A percentile compares a stretch with the other conserved stretches of the same genome.
These are phyloP conservation scores for Rosa hybrid DNA, from an alignment of 331 rosid species.

Conservation along the genomic window DNA sequence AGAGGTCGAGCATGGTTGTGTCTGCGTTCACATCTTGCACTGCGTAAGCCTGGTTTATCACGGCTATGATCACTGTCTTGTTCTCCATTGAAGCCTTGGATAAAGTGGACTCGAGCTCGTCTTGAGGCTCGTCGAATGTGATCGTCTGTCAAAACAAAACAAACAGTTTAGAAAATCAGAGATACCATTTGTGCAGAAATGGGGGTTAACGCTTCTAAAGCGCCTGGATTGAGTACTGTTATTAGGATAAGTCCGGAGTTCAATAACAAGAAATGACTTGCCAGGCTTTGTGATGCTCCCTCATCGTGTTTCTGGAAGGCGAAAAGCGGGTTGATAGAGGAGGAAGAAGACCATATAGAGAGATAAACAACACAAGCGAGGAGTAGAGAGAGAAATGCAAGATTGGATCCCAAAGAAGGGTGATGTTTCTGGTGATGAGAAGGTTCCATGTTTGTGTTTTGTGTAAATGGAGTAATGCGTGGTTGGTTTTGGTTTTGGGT, in stretches of 20 bases:
- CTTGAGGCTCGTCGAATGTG: conserved; percentile 13
- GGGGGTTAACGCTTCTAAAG: background rate
- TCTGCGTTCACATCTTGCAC: conserved; percentile 50
- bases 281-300: background rate
- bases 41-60: conserved; percentile 69
- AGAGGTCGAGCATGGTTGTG: conserved; percentile 77
- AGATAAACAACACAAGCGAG: conserved; percentile 17
- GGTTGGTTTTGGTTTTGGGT: conserved; percentile 1
- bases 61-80: conserved; percentile 63
- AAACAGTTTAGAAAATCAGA: background rate
- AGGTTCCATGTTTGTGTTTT: conserved; percentile 14
- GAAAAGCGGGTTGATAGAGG: conserved; percentile 1
- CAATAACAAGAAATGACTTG: too few species aligned
- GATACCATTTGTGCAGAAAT: background rate
- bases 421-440: conserved; percentile 12
- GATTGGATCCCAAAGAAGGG: background rate
- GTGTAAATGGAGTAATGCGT: background rate
- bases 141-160: background rate
- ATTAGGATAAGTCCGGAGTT: background rate
- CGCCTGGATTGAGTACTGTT: background rate
- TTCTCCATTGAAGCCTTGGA: conserved; percentile 62
- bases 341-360: conserved; percentile 20
- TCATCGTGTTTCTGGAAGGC: background rate
- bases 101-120: conserved; percentile 46
- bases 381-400: conserved; percentile 12